A percentile compares a stretch with the other conserved stretches of the same genome.
Evolutionary conservation across 2,329 filamentous ascomycete genomes (phyloP).

Genomic region (Colletotrichum melonis): DNA sequence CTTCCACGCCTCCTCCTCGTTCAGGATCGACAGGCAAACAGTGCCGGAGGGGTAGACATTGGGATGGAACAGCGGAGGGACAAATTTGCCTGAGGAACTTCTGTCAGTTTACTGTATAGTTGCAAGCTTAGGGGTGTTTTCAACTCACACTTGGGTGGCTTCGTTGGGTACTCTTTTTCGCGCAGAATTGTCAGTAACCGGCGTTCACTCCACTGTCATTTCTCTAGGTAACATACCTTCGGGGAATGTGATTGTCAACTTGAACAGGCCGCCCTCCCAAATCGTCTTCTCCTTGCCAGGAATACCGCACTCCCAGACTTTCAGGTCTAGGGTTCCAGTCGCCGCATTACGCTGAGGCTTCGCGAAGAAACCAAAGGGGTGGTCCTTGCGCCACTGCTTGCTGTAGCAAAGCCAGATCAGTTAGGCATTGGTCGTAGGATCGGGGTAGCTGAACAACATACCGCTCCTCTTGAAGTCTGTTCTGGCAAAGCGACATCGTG

Average conservation of each 20-base stretch:
- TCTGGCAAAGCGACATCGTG: conserved; percentile 87
- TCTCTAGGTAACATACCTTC: conserved; percentile 73
- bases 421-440: conserved; percentile 37
- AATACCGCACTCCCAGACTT: conserved; percentile 96
- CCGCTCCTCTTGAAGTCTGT: conserved; percentile 90
- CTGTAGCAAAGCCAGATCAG: conserved; percentile 55
- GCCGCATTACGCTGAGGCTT: conserved; percentile 80
- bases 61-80: conserved; percentile 94
- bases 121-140: neutral
- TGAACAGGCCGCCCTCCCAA: conserved; percentile 98
- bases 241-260: conserved; percentile 91
- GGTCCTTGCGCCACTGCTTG: conserved; percentile 96
- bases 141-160: conserved; percentile 95
- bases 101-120: conserved; percentile 11
- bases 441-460: conserved; percentile 54
- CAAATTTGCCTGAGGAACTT: conserved; percentile 82
- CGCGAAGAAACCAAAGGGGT: conserved; percentile 97
- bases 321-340: conserved; percentile 87
- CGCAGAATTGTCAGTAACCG: conserved; percentile 38
- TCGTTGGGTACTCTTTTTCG: conserved; percentile 90
- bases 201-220: neutral
- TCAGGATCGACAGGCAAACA: conserved; percentile 95
- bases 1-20: conserved; percentile 99
- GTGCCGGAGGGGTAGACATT: conserved; percentile 99
- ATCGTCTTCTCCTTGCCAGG: conserved; percentile 97